Percentiles rank a stretch among this genome's conserved stretches.
Evolutionary conservation across 768 basidiomycete species (phyloP).

Genomic region (Crepidotus variabilis): DNA sequence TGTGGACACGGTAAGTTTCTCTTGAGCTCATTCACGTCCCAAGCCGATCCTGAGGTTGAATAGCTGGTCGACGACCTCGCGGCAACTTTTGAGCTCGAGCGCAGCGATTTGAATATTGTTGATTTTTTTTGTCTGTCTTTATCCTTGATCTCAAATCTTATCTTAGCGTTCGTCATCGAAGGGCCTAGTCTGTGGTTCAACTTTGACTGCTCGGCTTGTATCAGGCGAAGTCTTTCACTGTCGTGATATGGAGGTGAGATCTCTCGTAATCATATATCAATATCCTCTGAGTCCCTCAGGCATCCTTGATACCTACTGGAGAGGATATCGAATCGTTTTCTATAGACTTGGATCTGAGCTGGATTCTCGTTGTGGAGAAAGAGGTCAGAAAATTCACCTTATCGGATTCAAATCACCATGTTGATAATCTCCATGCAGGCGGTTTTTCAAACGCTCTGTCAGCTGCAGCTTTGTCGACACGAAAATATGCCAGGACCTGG

Average conservation of each 20-base stretch:
- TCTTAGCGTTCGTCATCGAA: constrained; percentile 85
- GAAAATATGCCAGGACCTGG: constrained; percentile 56
- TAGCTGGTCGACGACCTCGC: constrained; percentile 90
- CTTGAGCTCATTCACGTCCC: not conserved
- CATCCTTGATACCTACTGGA: constrained; percentile 69
- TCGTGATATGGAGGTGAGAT: constrained; percentile 56
- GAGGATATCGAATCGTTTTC: constrained; percentile 67
- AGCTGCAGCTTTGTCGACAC: constrained; percentile 47
- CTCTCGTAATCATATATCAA: not conserved
- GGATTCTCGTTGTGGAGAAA: constrained; percentile 92
- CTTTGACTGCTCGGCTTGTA: constrained; percentile 52
- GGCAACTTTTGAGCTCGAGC: constrained; percentile 69
- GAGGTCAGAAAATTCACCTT: constrained; percentile 54
- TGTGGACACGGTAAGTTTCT: constrained; percentile 64
- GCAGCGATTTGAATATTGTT: constrained; percentile 81
- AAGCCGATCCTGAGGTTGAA: not conserved
- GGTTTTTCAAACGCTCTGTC: constrained; percentile 86
- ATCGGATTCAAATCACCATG: not conserved
- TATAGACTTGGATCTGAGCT: constrained; percentile 51
- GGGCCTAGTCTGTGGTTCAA: constrained; percentile 76
- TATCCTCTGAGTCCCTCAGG: constrained; percentile 36
- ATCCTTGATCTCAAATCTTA: not conserved
- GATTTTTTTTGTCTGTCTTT: not conserved
- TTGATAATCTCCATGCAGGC: constrained; percentile 51
- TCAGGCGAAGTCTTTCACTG: constrained; percentile 48